These are phyloP conservation scores for Colletotrichum neosansevieriae DNA, from an alignment of 2,329 filamentous ascomycete genomes.

Conservation along the genomic window DNA sequence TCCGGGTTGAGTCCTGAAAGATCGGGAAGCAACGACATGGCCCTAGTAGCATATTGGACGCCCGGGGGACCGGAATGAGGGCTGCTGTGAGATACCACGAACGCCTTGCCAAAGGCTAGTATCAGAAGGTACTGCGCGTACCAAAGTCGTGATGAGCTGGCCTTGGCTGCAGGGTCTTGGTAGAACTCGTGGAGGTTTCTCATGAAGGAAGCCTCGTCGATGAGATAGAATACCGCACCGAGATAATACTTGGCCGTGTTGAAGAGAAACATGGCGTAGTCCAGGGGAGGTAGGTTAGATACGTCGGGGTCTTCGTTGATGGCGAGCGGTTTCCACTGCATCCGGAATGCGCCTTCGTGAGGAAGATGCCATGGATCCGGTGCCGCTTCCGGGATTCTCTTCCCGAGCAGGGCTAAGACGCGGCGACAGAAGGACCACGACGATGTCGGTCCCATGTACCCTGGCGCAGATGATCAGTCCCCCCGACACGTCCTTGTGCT, in stretches of 20 bases:
- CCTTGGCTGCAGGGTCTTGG: conserved; percentile 41
- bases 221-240: conserved; percentile 43
- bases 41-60: conserved; percentile 53
- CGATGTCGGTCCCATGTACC: conserved; percentile 52
- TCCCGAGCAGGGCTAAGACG: conserved; percentile 49
- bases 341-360: conserved; percentile 46
- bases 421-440: conserved; percentile 53
- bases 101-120: conserved; percentile 50
- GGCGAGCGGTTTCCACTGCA: conserved; percentile 47
- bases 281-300: conserved; percentile 45
- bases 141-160: conserved; percentile 44
- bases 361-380: conserved; percentile 48
- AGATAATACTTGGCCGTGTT: conserved; percentile 45
- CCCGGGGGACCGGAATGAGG: conserved; percentile 49
- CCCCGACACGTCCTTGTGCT: neutral
- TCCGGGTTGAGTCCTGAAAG: conserved; percentile 48
- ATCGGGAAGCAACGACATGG: conserved; percentile 54
- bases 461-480: conserved; percentile 30
- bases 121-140: conserved; percentile 50
- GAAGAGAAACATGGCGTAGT: conserved; percentile 44
- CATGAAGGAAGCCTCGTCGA: conserved; percentile 43
- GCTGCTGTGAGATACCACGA: conserved; percentile 43
- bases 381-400: conserved; percentile 48
- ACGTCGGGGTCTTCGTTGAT: conserved; percentile 44
- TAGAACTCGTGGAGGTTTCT: conserved; percentile 43